Base-by-base conservation (phyloP, 1,284 basidiomycete species). In the Apiotrichum montevideense region DNA sequence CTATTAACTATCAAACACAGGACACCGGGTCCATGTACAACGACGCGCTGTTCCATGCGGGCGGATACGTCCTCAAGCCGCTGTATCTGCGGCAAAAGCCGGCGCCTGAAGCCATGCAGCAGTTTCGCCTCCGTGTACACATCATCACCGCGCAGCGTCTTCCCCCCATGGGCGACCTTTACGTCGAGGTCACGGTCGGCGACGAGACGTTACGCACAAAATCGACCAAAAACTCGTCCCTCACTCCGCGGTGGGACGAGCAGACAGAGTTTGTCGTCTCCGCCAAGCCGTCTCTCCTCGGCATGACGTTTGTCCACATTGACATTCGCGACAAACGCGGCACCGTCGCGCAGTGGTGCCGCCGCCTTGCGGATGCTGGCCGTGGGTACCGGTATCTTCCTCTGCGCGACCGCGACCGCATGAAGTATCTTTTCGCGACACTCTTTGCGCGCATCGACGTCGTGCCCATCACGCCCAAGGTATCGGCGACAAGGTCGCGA, bases 1-100 rank as follows among this genome's bases (percentile, higher is more conserved):
- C 96, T 6, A 82, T 98, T 60, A 99, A 99, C 74, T 98, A 93
- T 90, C 96, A 99, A 76, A 98, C 93, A 0, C 87, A 87, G 65
- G 91, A 90, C 91, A 64, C 55, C 83, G 75, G 50, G 13, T 58
- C 55, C n/a, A 51, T 55, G 33, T 59, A 96, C 71, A 98, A 97
- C 68, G 85, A 89, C 66, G 89, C 93, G 8, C 90, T 98, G 88
- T 99, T 99, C 64, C 88, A 87, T 4, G 82, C 85, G 14, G 82
- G 84, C 10, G 95, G 96, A 1, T 98, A 92, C 70, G 87, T 98
- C 5, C 82, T 97, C 46, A 98, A 98, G 73, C 96, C 95, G 1
- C 79, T 79, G 3, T 85, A 87, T 0, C 80, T 98, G 15, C 82
- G 91, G 11, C 76, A 79, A 39, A 81, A 83, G 48, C 82, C 85